Base-by-base conservation (phyloP, 257 asterid genomes). In the Buddleja alternifolia region DNA sequence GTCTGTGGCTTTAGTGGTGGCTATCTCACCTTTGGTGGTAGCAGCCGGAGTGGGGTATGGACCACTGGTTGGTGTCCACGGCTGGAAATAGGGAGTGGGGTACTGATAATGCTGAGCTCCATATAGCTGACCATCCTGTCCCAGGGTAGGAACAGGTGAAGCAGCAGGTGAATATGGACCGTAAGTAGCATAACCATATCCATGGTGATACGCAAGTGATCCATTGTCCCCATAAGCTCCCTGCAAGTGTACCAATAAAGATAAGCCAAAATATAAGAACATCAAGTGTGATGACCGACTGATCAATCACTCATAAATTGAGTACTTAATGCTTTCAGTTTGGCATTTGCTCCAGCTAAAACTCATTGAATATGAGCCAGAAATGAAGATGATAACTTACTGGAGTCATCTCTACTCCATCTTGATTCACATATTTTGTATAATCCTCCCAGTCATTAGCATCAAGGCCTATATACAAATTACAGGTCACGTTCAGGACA, bases 21-120 rank as follows among this genome's bases (percentile, higher is more conserved):
- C 60, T 7, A 73, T 76, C 77, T 90, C 93, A 67, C 87, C 81
- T 84, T 87, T 85, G 0, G 69, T 63, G 10, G 88, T 67, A 34
- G 75, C 78, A 44, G 83, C 74, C 12, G 82, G 52, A 19, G 73
- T 64, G 52, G 84, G 63, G 62, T 58, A 72, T 10, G 73, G 60
- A 32, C 79, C 83, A 63, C 77, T 78, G 21, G 84, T 75, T 24
- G 89, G 84, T 39, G 85, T 24, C 73, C 71, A 1, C 4, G 96
- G 77, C 78, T 81, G 96, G 73, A 82, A 84, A 78, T 84, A 84
- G 2, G 93, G 81, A 20, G 79, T 32, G 1, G 90, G 90, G 69
- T 88, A 88, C 60, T 86, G 96, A 44, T 88, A 88, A 39, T 82
- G 90, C 74, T 88, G 96, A 14, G 91, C 82, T 17, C 96, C 90